phyloP scores from a whole-genome alignment of 768 basidiomycete genomes.

The Phaeotremella fagi region DNA sequence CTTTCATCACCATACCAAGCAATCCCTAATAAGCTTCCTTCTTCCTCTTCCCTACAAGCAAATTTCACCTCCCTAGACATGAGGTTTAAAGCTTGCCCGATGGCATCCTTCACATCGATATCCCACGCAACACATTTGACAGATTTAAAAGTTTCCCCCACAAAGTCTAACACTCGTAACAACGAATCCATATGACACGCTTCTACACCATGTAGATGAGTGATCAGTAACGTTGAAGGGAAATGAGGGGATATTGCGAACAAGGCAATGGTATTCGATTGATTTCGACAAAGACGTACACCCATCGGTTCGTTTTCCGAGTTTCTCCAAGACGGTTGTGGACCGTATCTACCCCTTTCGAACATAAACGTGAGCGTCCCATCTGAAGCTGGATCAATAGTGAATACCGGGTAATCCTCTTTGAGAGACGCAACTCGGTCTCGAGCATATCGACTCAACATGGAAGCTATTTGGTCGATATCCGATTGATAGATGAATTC shows the following conservation, averaged over 20 bases:
- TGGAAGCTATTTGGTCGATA: background rate
- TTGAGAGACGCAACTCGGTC: background rate
- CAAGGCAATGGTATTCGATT: background rate
- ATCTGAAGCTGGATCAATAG: background rate
- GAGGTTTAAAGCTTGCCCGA: background rate
- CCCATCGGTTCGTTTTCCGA: background rate
- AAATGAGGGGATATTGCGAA: constrained; percentile 2
- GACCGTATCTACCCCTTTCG: background rate
- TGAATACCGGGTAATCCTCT: background rate
- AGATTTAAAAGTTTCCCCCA: background rate
- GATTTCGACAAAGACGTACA: background rate
- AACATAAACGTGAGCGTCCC: background rate
- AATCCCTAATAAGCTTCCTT: background rate
- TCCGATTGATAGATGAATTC: constrained; percentile 6
- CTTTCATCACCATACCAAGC: background rate
- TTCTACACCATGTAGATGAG: constrained; percentile 1
- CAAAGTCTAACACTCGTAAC: background rate
- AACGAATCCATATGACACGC: background rate
- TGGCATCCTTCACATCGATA: background rate
- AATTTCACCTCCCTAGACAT: background rate
- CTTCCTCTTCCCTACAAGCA: background rate
- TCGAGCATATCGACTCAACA: background rate
- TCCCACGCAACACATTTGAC: background rate
- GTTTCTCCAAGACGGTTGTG: background rate
- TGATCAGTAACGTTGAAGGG: background rate